Base-by-base conservation (phyloP, 2,329 filamentous ascomycete genomes). In the Didymellaceae sp. region DNA sequence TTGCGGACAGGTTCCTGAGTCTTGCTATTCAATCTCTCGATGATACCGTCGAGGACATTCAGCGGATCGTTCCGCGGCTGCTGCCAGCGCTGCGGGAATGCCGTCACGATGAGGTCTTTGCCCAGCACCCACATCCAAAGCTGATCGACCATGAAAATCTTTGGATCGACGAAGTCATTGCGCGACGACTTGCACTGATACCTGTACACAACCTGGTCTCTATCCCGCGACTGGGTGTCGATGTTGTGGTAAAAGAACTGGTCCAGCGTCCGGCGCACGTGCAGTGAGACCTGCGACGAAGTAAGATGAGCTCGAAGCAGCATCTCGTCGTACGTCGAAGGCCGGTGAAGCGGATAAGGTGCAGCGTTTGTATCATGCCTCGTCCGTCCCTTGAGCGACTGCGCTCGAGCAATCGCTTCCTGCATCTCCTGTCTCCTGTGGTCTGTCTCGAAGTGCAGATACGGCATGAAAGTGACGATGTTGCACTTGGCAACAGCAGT, bases 121-220 rank as follows among this genome's bases (percentile, higher is more conserved):
- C 81, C 73, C 1, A 87, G 62, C 3, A 86, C 76, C 82, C 83
- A 86, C 64, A 87, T 79, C 85, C 85, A 88, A 1, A 88, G 72
- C 58, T 88, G 85, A 63, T 88, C 85, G 0, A 88, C 85, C 84
- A 87, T 87, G 65, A 86, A 86, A 2, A 87, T 80, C 53, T 86
- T 86, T 1, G 78, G 77, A 46, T 84, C 81, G 2, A 70, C 71
- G 66, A 63, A 62, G 13, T 64, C 66, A 32, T 63, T 61, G 21
- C 71, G 48, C 13, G 56, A 32, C 9, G 58, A 52, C 43, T 75
- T 74, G 25, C 69, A 74, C 55, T 80, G 77, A 57, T 86, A 86
- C 9, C 85, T 78, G 62, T 82, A 86, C 1, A 87, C 83, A 1
- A 87, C 85, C 63, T 88, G 85, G 57, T 87, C 84, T 24, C 75